Evolutionary conservation across 176 grass and related monocot species (phyloP).

Genomic region (Oryza coarctata): DNA sequence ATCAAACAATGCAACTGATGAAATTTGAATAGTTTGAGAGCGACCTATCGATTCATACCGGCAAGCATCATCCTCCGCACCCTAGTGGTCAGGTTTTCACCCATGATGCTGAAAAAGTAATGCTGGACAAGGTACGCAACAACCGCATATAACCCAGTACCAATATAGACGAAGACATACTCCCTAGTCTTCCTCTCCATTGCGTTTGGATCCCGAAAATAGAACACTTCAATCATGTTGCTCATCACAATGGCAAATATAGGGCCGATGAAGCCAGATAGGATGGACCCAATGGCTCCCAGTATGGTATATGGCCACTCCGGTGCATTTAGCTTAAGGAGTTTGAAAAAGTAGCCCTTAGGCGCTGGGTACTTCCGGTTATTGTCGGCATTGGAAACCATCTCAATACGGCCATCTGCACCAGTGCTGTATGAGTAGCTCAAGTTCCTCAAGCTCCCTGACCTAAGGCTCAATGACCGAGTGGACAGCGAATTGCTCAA

Average conservation of each 20-base stretch:
- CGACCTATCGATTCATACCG: slow-evolving; percentile 21
- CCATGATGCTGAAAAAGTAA: slow-evolving; percentile 93
- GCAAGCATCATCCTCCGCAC: slow-evolving; percentile 82
- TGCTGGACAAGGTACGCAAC: slow-evolving; percentile 73
- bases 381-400: slow-evolving; percentile 77
- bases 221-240: slow-evolving; percentile 88
- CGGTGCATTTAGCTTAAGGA: slow-evolving; percentile 72
- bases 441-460: slow-evolving; percentile 74
- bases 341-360: slow-evolving; percentile 67
- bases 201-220: slow-evolving; percentile 56
- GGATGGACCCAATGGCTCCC: slow-evolving; percentile 63
- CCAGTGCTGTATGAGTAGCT: slow-evolving; percentile 81
- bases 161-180: slow-evolving; percentile 80
- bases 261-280: slow-evolving; percentile 75
- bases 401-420: slow-evolving; percentile 72
- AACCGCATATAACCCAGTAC: slow-evolving; percentile 65
- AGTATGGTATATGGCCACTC: slow-evolving; percentile 77
- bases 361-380: slow-evolving; percentile 66
- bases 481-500: slow-evolving; percentile 75
- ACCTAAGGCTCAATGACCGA: slow-evolving; percentile 69
- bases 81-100: slow-evolving; percentile 78
- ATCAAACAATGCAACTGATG: not conserved
- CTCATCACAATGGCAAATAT: slow-evolving; percentile 85
- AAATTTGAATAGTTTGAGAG: not conserved
- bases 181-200: slow-evolving; percentile 87